Percentiles rank a stretch among this genome's conserved stretches.
These are phyloP conservation scores for Colletotrichum orbiculare DNA, from an alignment of 2,329 filamentous ascomycete genomes.

Conservation along the genomic window DNA sequence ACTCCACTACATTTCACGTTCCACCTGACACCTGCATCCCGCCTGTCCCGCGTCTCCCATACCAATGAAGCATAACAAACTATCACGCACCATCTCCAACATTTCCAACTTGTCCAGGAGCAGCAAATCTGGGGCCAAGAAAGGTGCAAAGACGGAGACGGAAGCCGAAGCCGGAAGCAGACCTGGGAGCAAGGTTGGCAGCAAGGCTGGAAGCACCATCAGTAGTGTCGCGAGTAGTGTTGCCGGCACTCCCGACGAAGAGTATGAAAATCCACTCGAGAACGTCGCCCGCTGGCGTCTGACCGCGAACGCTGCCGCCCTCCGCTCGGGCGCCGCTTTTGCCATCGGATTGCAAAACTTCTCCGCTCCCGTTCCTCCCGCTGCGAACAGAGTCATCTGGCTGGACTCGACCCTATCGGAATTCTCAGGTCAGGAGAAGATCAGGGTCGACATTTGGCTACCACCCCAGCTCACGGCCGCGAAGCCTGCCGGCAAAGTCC, in stretches of 20 bases:
- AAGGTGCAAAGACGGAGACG: too few relatives aligned
- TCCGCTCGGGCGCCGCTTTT: conserved; percentile 56
- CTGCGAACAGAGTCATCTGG: conserved; percentile 52
- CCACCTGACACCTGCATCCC: background rate
- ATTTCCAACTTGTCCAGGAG: conserved; percentile 3
- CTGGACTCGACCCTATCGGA: conserved; percentile 55
- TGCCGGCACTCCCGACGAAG: conserved; percentile 40
- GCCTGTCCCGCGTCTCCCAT: conserved; percentile 22
- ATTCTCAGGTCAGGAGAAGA: conserved; percentile 49
- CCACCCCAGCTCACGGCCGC: conserved; percentile 38
- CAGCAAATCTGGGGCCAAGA: background rate
- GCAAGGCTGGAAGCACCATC: conserved; percentile 16
- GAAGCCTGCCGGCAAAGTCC: conserved; percentile 35
- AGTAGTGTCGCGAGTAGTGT: conserved; percentile 42
- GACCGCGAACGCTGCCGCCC: conserved; percentile 53
- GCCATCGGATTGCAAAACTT: conserved; percentile 55
- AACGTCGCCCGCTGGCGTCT: conserved; percentile 56
- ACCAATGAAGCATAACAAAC: conserved; percentile 25
- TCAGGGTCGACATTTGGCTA: conserved; percentile 61
- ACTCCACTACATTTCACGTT: background rate
- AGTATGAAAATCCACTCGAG: conserved; percentile 57
- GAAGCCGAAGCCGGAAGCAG: conserved; percentile 1
- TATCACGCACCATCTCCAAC: conserved; percentile 25
- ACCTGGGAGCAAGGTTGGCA: conserved; percentile 15
- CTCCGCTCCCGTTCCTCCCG: conserved; percentile 52